Evolutionary conservation across 129 eudicot species (phyloP).

Genomic region (Flaveria sonorensis): DNA sequence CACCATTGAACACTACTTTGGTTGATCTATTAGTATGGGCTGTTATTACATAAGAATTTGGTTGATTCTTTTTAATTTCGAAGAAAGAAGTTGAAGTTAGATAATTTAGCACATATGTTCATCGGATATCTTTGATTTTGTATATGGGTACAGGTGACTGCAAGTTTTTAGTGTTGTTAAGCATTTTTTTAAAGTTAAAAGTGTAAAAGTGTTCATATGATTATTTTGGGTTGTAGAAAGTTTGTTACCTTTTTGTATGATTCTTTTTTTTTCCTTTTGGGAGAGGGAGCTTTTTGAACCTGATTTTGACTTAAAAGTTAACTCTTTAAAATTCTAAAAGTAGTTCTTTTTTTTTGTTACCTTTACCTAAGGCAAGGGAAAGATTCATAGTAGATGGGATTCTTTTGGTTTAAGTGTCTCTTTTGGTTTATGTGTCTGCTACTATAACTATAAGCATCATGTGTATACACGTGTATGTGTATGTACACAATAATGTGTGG

Average conservation of each 20-base stretch:
- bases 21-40: not conserved
- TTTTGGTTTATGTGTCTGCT: not conserved
- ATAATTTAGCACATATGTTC: slow-evolving; percentile 3
- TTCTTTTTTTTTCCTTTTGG: not conserved
- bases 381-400: not conserved
- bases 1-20: not conserved
- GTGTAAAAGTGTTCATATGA: too few species aligned
- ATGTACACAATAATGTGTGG: not conserved
- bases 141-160: not conserved
- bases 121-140: not conserved
- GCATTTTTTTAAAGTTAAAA: not conserved
- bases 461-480: not conserved
- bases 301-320: slow-evolving; percentile 28
- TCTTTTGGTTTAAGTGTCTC: not conserved
- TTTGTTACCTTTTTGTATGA: not conserved
- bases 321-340: slow-evolving; percentile 3
- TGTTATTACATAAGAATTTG: not conserved
- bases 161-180: slow-evolving; percentile 12
- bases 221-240: not conserved
- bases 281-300: slow-evolving; percentile 10
- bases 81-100: not conserved
- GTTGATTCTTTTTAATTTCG: not conserved
- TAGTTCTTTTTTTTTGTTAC: not conserved
- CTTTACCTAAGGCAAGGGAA: not conserved
- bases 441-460: too few species aligned